Evolutionary conservation across 371 early-diverging fungal genomes (phyloP).

Genomic region (Actinomortierella ambigua): DNA sequence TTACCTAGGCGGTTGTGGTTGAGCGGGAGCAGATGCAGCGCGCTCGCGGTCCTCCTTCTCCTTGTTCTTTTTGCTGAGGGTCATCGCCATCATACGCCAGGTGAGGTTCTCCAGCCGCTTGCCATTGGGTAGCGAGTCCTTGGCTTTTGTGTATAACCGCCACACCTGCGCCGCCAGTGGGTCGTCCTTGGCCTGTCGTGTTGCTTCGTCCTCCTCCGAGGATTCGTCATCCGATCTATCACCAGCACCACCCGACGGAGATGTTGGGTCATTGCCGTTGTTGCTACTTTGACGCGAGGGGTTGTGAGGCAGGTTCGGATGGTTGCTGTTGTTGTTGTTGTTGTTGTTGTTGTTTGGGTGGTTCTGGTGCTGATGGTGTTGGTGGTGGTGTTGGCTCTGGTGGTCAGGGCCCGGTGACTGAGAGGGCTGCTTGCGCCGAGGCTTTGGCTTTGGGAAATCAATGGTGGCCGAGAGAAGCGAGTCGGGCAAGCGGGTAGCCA

Average conservation of each 20-base stretch:
- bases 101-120: constrained; percentile 70
- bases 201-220: constrained; percentile 52
- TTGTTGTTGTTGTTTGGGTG: no score
- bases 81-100: constrained; percentile 76
- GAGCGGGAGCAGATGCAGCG: constrained; percentile 3
- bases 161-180: constrained; percentile 68
- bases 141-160: constrained; percentile 72
- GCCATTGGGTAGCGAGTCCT: constrained; percentile 68
- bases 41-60: constrained; percentile 44
- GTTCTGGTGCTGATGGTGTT: no score
- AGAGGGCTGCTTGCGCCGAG: constrained; percentile 41
- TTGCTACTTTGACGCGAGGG: no score
- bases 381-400: no score
- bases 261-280: no score
- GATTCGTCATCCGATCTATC: constrained; percentile 43
- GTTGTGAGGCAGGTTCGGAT: no score
- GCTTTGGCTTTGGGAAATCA: constrained; percentile 45
- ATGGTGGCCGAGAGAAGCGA: constrained; percentile 44
- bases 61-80: constrained; percentile 53
- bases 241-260: no score
- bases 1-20: no score
- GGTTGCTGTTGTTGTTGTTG: no score
- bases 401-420: no score
- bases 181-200: constrained; percentile 53
- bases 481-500: constrained; percentile 26